These are phyloP conservation scores for Penicillium fimorum DNA, from an alignment of 495 filamentous ascomycete genomes.

Conservation along the genomic window DNA sequence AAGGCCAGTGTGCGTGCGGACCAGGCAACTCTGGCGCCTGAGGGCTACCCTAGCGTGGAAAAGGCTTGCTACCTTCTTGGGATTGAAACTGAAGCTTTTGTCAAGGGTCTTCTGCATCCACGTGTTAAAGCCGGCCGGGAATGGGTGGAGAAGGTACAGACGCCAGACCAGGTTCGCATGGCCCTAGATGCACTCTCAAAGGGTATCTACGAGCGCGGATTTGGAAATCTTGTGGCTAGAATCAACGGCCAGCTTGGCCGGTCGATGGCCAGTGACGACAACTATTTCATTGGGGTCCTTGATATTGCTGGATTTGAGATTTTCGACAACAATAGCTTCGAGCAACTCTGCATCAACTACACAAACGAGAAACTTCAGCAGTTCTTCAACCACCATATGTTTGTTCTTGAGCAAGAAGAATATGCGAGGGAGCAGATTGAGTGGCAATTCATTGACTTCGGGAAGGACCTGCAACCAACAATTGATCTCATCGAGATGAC, in stretches of 20 bases:
- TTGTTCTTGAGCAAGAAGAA: slow-evolving; percentile 97
- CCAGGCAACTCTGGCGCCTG: slow-evolving; percentile 77
- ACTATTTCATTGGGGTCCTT: slow-evolving; percentile 93
- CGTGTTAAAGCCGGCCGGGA: slow-evolving; percentile 92
- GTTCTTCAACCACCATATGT: slow-evolving; percentile 99
- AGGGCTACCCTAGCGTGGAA: slow-evolving; percentile 66
- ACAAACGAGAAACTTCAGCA: slow-evolving; percentile 99
- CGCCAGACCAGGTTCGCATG: slow-evolving; percentile 90
- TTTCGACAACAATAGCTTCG: slow-evolving; percentile 97
- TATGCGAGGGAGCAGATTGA: slow-evolving; percentile 98
- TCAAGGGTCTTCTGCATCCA: slow-evolving; percentile 86
- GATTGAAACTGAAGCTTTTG: slow-evolving; percentile 77
- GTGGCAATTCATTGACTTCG: slow-evolving; percentile 99
- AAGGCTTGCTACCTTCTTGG: slow-evolving; percentile 83
- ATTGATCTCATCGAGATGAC: slow-evolving; percentile 96
- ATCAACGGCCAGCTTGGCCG: slow-evolving; percentile 92
- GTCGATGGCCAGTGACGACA: slow-evolving; percentile 76
- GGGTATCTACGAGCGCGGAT: slow-evolving; percentile 94
- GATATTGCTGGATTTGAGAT: slow-evolving; percentile 99
- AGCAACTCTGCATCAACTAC: slow-evolving; percentile 99
- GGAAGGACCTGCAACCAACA: slow-evolving; percentile 93
- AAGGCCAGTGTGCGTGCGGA: slow-evolving; percentile 89
- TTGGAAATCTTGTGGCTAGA: slow-evolving; percentile 85
- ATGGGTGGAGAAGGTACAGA: slow-evolving; percentile 98
- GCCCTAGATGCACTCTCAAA: slow-evolving; percentile 91